Conservation (phyloP, 768 basidiomycete genomes). For the Amylocystis lapponica region DNA sequence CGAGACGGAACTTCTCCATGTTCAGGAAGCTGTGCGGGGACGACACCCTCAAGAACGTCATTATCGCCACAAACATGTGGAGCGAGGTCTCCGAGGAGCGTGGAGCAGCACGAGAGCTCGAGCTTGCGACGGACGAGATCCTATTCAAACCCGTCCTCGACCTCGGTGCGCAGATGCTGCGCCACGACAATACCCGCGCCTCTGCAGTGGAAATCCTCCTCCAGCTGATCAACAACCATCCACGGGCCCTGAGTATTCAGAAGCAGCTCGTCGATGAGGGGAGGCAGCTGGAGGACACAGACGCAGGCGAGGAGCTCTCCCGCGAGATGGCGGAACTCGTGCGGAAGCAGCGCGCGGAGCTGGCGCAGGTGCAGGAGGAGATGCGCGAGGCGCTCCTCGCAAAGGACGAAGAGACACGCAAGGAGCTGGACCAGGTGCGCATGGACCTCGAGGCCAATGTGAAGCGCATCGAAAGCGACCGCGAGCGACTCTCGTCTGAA, state of each 20-base stretch:
- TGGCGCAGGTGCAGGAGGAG: conserved; percentile 18
- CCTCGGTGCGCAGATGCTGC: conserved; percentile 39
- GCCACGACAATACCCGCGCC: conserved; percentile 34
- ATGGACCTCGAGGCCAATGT: conserved; percentile 1
- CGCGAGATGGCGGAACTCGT: conserved; percentile 44
- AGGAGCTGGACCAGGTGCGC: background rate
- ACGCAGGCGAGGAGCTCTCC: conserved; percentile 47
- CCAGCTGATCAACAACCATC: conserved; percentile 33
- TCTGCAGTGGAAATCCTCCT: conserved; percentile 39
- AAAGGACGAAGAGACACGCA: background rate
- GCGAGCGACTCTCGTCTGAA: conserved; percentile 1
- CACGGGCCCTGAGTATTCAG: conserved; percentile 47
- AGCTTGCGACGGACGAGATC: conserved; percentile 58
- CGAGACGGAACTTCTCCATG: conserved; percentile 10
- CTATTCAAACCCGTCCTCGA: conserved; percentile 86
- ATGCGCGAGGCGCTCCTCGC: conserved; percentile 1
- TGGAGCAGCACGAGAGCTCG: conserved; percentile 5
- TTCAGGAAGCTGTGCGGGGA: conserved; percentile 19
- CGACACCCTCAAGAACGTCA: conserved; percentile 14
- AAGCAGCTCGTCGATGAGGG: conserved; percentile 46
- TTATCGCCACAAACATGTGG: conserved; percentile 26
- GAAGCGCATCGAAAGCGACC: background rate
- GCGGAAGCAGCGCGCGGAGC: conserved; percentile 39
- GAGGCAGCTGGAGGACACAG: conserved; percentile 43
- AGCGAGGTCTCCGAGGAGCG: conserved; percentile 6